Evolutionary conservation across 2,329 filamentous ascomycete species (phyloP).

Genomic region (Elsinoe arachidis): DNA sequence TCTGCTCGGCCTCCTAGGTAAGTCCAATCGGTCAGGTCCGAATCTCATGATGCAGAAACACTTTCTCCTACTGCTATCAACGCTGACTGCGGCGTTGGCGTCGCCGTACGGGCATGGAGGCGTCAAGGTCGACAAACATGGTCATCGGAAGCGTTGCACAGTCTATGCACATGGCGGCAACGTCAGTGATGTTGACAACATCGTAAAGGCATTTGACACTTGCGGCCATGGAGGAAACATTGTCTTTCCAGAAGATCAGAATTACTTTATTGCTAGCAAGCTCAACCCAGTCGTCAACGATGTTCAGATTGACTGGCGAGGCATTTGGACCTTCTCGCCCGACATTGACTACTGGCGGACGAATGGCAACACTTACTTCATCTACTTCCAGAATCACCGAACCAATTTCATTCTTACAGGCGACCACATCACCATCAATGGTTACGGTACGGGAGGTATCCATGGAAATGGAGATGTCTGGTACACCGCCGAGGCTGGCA

Average conservation of each 20-base stretch:
- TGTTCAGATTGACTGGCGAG: slow-evolving; percentile 45
- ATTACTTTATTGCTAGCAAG: slow-evolving; percentile 43
- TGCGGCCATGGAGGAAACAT: slow-evolving; percentile 38
- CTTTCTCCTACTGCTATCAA: neutral
- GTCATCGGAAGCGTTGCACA: slow-evolving; percentile 27
- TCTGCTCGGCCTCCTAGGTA: neutral
- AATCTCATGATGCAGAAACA: neutral
- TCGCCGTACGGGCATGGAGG: neutral
- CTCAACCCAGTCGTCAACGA: slow-evolving; percentile 44
- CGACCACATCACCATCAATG: slow-evolving; percentile 43
- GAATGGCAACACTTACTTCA: slow-evolving; percentile 38
- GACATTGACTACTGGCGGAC: slow-evolving; percentile 46
- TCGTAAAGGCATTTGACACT: slow-evolving; percentile 32
- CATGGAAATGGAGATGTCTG: slow-evolving; percentile 47
- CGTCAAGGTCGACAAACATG: neutral
- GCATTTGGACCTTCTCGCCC: slow-evolving; percentile 44
- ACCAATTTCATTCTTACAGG: slow-evolving; percentile 46
- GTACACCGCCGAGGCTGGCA: slow-evolving; percentile 42
- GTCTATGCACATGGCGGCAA: slow-evolving; percentile 33
- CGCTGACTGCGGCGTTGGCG: neutral
- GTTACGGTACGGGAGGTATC: slow-evolving; percentile 45
- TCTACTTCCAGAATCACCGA: slow-evolving; percentile 49
- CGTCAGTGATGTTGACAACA: slow-evolving; percentile 34
- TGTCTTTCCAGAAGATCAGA: slow-evolving; percentile 42
- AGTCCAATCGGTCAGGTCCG: neutral